Conservation (phyloP, 2,329 filamentous ascomycete species). For the Zymoseptoria pseudotritici region DNA sequence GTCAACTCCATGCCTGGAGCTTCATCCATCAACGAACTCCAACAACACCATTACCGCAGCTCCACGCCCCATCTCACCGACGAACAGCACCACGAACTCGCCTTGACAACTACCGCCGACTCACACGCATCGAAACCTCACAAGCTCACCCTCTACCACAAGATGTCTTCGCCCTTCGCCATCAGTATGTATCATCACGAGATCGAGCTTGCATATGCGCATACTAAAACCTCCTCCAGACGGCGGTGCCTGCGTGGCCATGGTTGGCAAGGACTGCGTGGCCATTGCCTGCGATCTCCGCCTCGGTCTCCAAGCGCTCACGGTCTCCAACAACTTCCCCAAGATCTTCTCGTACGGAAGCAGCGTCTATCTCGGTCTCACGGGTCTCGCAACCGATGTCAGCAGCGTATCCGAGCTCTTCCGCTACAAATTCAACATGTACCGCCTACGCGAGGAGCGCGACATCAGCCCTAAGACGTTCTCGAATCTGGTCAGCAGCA, state of each 20-base stretch:
- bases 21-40: constrained; percentile 1
- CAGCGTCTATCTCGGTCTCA: constrained; percentile 90
- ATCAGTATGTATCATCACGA: constrained; percentile 62
- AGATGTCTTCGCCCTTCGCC: constrained; percentile 81
- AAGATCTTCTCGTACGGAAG: constrained; percentile 95
- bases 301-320: constrained; percentile 90
- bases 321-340: constrained; percentile 99
- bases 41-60: not conserved
- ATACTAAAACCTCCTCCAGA: constrained; percentile 36
- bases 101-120: not conserved
- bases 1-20: constrained; percentile 8
- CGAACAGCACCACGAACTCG: not conserved
- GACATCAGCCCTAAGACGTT: constrained; percentile 91
- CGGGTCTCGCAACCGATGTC: constrained; percentile 93
- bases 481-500: constrained; percentile 87
- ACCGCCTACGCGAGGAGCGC: constrained; percentile 95
- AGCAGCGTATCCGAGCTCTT: constrained; percentile 92
- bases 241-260: constrained; percentile 93
- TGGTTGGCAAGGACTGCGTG: constrained; percentile 99
- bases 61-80: not conserved
- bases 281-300: constrained; percentile 98
- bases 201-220: not conserved
- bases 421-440: constrained; percentile 99
- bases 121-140: not conserved
- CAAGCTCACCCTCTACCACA: constrained; percentile 1